These are phyloP conservation scores for Podospora pseudopauciseta DNA, from an alignment of 495 filamentous ascomycete species.

Conservation along the genomic window DNA sequence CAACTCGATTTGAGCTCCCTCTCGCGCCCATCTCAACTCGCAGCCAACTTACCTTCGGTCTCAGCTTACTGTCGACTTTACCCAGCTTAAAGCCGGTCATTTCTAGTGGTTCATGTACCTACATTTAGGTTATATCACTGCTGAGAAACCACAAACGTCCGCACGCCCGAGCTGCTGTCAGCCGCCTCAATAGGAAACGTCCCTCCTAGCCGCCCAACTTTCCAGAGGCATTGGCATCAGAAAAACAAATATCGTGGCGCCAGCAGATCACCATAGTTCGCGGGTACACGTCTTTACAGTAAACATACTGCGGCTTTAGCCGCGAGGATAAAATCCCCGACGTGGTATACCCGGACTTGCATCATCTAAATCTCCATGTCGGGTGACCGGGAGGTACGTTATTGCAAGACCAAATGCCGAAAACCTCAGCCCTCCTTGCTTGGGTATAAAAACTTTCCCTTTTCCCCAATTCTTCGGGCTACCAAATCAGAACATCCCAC, in stretches of 20 bases:
- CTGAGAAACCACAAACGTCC: too few relatives aligned
- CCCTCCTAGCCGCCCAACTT: background rate
- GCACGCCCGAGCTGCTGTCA: too few relatives aligned
- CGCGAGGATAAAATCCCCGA: background rate
- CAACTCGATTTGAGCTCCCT: too few relatives aligned
- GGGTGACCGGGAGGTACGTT: background rate
- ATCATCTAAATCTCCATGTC: constrained; percentile 2
- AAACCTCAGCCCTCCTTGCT: background rate
- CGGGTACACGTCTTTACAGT: background rate
- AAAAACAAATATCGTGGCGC: background rate
- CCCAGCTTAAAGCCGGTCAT: too few relatives aligned
- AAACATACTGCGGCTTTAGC: background rate
- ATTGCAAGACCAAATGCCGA: background rate
- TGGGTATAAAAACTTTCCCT: background rate
- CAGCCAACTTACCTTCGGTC: too few relatives aligned
- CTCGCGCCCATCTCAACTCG: too few relatives aligned
- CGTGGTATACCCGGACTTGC: background rate
- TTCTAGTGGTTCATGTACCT: too few relatives aligned
- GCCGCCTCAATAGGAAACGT: too few relatives aligned
- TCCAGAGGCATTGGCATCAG: background rate
- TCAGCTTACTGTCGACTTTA: too few relatives aligned
- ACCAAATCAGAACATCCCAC: background rate
- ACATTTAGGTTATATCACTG: too few relatives aligned
- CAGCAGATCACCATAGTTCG: background rate
- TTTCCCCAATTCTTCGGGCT: background rate